Evolutionary conservation across 768 basidiomycete species (phyloP).

Genomic region (Omphalotus guepiniiformis): DNA sequence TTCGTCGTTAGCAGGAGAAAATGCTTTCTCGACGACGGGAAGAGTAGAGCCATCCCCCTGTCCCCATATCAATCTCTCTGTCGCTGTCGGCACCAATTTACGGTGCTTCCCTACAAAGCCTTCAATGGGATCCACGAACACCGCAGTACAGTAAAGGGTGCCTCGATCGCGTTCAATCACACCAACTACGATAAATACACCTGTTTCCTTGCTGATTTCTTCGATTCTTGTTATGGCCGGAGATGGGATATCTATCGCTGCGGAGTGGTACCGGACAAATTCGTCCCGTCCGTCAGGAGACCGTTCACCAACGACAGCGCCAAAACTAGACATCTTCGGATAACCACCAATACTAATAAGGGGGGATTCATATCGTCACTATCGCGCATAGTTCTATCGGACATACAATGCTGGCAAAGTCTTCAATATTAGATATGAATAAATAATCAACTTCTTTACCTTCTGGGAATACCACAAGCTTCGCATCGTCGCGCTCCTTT

Average conservation of each 20-base stretch:
- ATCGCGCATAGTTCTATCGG: neutral
- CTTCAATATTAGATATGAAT: too few species aligned
- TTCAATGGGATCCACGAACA: constrained; percentile 49
- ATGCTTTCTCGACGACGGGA: constrained; percentile 41
- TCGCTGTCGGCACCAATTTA: constrained; percentile 59
- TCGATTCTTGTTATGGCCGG: constrained; percentile 44
- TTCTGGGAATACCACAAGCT: constrained; percentile 46
- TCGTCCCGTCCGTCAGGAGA: constrained; percentile 51
- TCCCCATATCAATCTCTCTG: constrained; percentile 61
- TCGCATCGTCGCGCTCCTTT: constrained; percentile 33
- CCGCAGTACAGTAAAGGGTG: constrained; percentile 56
- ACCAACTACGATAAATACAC: constrained; percentile 55
- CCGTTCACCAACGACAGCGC: constrained; percentile 46
- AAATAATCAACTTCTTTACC: too few species aligned
- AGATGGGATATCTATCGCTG: constrained; percentile 56
- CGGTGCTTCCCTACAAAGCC: constrained; percentile 61
- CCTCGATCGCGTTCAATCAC: constrained; percentile 56
- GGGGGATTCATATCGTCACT: neutral
- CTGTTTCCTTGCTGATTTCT: constrained; percentile 40
- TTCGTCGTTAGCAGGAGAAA: constrained; percentile 20
- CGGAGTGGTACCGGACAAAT: constrained; percentile 47
- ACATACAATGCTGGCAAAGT: neutral
- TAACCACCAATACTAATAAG: constrained; percentile 50
- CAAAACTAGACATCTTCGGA: constrained; percentile 54
- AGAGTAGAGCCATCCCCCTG: constrained; percentile 52